Percentiles rank a stretch among this genome's conserved stretches.
Evolutionary conservation across 78 protist species (phyloP).

Genomic region (Tieghemostelium lacteum): DNA sequence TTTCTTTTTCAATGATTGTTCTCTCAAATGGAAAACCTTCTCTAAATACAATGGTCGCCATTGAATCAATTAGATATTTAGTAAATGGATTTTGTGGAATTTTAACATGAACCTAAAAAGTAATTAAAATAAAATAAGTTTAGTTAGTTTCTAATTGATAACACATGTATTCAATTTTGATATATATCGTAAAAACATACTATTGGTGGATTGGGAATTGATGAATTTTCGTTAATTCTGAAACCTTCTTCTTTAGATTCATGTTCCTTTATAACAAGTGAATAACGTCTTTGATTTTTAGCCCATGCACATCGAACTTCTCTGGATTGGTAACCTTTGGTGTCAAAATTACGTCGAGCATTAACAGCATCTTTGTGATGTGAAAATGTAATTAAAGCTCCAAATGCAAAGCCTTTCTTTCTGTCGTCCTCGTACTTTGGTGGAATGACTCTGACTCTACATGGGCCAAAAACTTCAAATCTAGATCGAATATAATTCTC

Average conservation of each 20-base stretch:
- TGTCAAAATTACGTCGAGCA: background rate
- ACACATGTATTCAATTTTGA: no score
- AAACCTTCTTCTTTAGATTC: no score
- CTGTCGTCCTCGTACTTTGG: constrained; percentile 46
- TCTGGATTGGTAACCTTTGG: background rate
- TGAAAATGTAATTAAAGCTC: constrained; percentile 35
- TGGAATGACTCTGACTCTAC: constrained; percentile 8
- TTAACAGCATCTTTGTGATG: constrained; percentile 13
- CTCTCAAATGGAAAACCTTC: constrained; percentile 58
- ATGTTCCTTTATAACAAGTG: no score
- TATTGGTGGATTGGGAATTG: no score
- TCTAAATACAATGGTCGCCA: constrained; percentile 25
- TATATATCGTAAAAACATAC: background rate
- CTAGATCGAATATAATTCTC: constrained; percentile 4
- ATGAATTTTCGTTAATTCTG: no score
- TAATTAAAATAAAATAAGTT: background rate
- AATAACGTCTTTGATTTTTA: no score
- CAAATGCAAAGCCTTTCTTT: constrained; percentile 8
- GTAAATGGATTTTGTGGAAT: background rate
- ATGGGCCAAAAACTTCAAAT: constrained; percentile 24
- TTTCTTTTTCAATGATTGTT: constrained; percentile 26
- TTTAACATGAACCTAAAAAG: constrained; percentile 11
- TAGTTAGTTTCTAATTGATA: no score
- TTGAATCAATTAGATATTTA: constrained; percentile 22
- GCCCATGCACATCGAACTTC: no score